Base-by-base conservation (phyloP, 257 asterid species). In the Solanum rostratum region DNA sequence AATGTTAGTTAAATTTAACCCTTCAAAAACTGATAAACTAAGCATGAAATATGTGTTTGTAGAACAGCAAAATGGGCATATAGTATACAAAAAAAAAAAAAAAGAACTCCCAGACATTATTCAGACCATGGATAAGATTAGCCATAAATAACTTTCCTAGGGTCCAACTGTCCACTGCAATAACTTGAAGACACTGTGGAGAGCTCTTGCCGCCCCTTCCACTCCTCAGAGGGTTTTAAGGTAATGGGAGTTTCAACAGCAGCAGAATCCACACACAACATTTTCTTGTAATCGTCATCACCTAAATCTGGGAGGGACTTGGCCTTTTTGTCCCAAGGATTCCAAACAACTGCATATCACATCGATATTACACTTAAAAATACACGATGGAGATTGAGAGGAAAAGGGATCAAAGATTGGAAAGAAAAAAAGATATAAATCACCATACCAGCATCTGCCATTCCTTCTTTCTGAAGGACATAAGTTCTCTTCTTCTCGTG, bases 281-380 rank as follows among this genome's bases (percentile, higher is more conserved):
- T 93, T 27, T 73, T 88, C 88, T 93, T 93, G 89, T 91, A 94
- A 84, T 92, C 95, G 49, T 88, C 95, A 81, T 89, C 95, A 1
- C 97, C 95, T 53, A 94, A 84, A 90, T 94, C 97, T 3, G 93
- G 91, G 76, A 93, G 90, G 84, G 97, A 85, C 91, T 94, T 93
- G n/a, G 95, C 91, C 84, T 89, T 92, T 89, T 93, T 94, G 90
- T 94, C 97, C 97, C 98, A 94, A 81, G 98, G 98, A 87, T 94
- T 94, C 98, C 98, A 93, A 69, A 94, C 90, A 87, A 88, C 97
- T 94, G 92, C 86, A 85, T 29, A 76, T 33, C 54, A 88, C 57
- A 85, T 50, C 81, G 53, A 19, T 55, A 86, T 87, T 60, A 86
- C 59, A 49, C 12, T 41, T 11, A 49, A 41, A 71, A 24, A 53